Evolutionary conservation across 2,329 filamentous ascomycete species (phyloP).

Genomic region (Aureobasidium musti): DNA sequence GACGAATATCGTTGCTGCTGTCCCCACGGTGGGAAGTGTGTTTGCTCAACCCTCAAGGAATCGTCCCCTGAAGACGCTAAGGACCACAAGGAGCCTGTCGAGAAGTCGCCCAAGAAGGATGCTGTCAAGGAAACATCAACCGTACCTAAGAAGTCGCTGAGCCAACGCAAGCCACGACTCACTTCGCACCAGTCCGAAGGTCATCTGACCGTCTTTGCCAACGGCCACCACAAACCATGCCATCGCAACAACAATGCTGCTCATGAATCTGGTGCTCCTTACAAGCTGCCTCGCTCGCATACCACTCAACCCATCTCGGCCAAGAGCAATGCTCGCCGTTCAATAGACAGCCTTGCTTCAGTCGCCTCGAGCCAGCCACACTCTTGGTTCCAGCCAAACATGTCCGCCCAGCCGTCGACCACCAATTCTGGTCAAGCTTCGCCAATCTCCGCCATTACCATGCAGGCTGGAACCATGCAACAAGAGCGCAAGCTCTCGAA

Average conservation of each 20-base stretch:
- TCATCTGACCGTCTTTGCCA: constrained; percentile 61
- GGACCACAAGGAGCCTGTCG: constrained; percentile 34
- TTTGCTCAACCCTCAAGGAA: constrained; percentile 60
- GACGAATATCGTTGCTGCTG: constrained; percentile 55
- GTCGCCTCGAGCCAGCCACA: constrained; percentile 14
- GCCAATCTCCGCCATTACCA: constrained; percentile 5
- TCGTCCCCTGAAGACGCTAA: constrained; percentile 31
- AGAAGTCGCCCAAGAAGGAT: constrained; percentile 57
- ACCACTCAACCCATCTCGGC: constrained; percentile 52
- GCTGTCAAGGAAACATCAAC: constrained; percentile 34
- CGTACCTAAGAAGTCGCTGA: constrained; percentile 26
- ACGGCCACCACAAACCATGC: constrained; percentile 65
- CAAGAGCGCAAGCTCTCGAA: constrained; percentile 1
- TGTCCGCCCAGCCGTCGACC: not conserved
- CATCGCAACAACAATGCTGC: constrained; percentile 66
- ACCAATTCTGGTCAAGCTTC: constrained; percentile 28
- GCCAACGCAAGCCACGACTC: constrained; percentile 55
- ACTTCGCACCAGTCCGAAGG: constrained; percentile 61
- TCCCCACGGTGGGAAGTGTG: constrained; percentile 60
- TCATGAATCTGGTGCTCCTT: constrained; percentile 63
- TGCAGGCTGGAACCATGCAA: constrained; percentile 14
- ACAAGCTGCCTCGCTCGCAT: constrained; percentile 60
- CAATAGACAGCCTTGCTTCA: constrained; percentile 54
- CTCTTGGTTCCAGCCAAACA: constrained; percentile 1
- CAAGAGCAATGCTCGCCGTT: constrained; percentile 52